Evolutionary conservation across 345 rosid species (phyloP), one percentile per base, ranked within the genome.

Genomic region (Kernera saxatilis): DNA sequence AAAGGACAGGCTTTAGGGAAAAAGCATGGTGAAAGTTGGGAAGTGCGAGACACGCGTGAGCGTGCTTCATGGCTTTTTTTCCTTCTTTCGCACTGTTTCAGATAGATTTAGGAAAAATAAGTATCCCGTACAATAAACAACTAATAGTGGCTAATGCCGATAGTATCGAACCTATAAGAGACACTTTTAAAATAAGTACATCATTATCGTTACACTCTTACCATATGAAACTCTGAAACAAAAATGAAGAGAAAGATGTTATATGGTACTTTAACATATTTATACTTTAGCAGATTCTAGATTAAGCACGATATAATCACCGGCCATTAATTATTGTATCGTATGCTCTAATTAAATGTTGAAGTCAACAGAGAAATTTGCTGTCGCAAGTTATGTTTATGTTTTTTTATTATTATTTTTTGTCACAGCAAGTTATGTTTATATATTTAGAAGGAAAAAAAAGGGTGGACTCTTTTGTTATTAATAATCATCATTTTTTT

Each of bases 61-160:
- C 83, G 71, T 78, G 74, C 76, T 71, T 77, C 69, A 60, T 59
- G 70, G 74, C 70, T 69, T 68, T 73, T 45, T 57, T n/a, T n/a
- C n/a, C 26, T 8, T 46, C 23, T 74, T 65, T 64, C 67, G 22
- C 51, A 39, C 59, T 51, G 32, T 49, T 48, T 39, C 60, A 37
- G 50, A 30, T 46, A 55, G 17, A 72, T 62, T 43, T 37, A 14
- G 32, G 2, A 21, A 51, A 52, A 30, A 12, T 41, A 57, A 44
- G 18, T 40, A 50, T 61, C 36, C 19, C 41, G 60, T 37, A n/a
- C n/a, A 40, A 21, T 52, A 51, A 71, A 37, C 67, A 60, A 61
- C 3, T 12, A 50, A 50, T 48, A 15, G 6, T 36, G 15, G 22
- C 48, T 60, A 50, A 51, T 37, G 39, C 48, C 39, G 25, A 56